Evolutionary conservation across 2,329 filamentous ascomycete species (phyloP).

Genomic region (Microdochium nivale): DNA sequence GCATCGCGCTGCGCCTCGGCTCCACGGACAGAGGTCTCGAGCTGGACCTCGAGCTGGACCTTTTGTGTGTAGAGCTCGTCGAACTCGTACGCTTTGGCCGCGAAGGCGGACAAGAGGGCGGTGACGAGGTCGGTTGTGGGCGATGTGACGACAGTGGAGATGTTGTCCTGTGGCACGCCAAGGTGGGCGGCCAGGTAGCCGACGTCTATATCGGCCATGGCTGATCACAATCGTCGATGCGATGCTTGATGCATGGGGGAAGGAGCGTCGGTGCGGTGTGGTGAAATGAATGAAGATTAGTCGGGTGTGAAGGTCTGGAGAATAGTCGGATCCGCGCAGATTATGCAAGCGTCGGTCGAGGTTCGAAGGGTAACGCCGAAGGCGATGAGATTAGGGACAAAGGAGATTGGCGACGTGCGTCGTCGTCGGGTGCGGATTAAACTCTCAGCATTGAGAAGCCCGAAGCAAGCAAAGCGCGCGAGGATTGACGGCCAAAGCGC

Average conservation of each 20-base stretch:
- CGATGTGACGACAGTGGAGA: constrained; percentile 52
- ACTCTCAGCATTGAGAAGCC: too few relatives aligned
- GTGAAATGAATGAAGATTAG: neutral
- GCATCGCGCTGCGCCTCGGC: constrained; percentile 76
- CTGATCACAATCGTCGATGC: constrained; percentile 7
- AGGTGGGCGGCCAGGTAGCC: constrained; percentile 67
- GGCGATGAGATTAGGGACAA: too few relatives aligned
- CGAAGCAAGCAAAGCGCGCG: too few relatives aligned
- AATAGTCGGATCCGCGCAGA: neutral
- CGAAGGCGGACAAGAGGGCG: constrained; percentile 64
- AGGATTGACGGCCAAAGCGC: too few relatives aligned
- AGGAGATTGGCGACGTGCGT: too few relatives aligned
- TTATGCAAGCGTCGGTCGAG: neutral
- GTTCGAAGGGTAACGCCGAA: too few relatives aligned
- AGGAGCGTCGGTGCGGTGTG: too few relatives aligned
- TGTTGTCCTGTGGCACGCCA: constrained; percentile 54
- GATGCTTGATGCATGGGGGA: neutral
- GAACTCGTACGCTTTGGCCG: constrained; percentile 71
- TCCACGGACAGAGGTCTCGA: constrained; percentile 80
- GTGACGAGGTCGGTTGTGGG: constrained; percentile 74
- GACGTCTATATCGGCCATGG: constrained; percentile 59
- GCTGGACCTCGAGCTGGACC: constrained; percentile 80
- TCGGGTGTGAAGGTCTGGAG: neutral
- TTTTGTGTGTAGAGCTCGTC: constrained; percentile 82
- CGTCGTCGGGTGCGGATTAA: too few relatives aligned